Conservation (phyloP, 179 eudicot species). For the Spinacia oleracea region DNA sequence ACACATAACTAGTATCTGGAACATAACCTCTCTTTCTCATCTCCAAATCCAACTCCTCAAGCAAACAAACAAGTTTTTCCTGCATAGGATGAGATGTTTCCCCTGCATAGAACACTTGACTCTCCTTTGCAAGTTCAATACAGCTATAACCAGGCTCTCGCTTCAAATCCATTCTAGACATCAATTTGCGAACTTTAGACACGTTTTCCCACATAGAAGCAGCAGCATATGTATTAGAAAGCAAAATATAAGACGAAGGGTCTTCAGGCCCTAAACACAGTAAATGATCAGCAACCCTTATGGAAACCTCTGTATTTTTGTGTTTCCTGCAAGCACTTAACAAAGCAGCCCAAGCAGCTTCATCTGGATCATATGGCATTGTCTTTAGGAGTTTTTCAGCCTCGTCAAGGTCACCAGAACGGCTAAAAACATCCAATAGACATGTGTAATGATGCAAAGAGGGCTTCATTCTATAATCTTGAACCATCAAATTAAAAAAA, state of each 20-base stretch:
- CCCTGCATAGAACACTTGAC: conserved; percentile 69
- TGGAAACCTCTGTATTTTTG: conserved; percentile 43
- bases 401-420: conserved; percentile 78
- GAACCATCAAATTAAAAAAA: conserved; percentile 61
- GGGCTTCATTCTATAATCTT: conserved; percentile 58
- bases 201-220: conserved; percentile 68
- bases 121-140: conserved; percentile 64
- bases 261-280: conserved; percentile 55
- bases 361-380: conserved; percentile 80
- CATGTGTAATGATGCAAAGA: conserved; percentile 74
- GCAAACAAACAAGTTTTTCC: conserved; percentile 46
- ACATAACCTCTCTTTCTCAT: conserved; percentile 77
- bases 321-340: conserved; percentile 71
- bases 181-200: conserved; percentile 57
- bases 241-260: conserved; percentile 58
- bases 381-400: conserved; percentile 63
- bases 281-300: conserved; percentile 61
- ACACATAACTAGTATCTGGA: conserved; percentile 64
- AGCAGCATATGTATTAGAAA: conserved; percentile 73
- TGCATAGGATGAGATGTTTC: conserved; percentile 56
- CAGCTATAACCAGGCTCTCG: conserved; percentile 75
- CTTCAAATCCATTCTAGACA: conserved; percentile 51
- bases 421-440: conserved; percentile 69
- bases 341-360: conserved; percentile 83
- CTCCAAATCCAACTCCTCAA: conserved; percentile 63